Base-by-base conservation (phyloP, 2,329 filamentous ascomycete species). In the Pseudodiploospora longispora region DNA sequence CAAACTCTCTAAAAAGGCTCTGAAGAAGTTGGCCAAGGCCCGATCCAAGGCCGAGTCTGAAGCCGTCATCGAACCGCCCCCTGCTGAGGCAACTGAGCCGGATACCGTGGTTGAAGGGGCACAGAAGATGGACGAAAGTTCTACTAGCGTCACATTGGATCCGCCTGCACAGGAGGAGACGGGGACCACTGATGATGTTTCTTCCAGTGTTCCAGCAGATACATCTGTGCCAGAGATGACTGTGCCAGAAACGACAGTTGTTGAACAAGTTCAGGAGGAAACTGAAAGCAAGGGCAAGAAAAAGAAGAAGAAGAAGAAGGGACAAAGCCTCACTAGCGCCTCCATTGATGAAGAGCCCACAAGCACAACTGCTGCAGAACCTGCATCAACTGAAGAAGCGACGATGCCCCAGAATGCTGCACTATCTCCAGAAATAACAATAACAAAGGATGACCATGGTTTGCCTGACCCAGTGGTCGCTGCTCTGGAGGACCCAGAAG, bases 241-340 rank as follows among this genome's bases (percentile, higher is more conserved):
- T 35, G 38, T 29, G 19, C 7, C 38, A n/a, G 42, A 10, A 10
- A 19, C 19, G 19, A 19, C 19, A 19, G 19, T 19, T 19, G 19
- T 19, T 19, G 19, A 19, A 19, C n/a, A 40, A 36, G n/a, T 9
- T 10, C 12, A 29, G 19, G 19, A 34, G 7, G 31, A 31, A 27
- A 41, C 44, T 33, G 38, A 30, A 9, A 50, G 43, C 40, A 39
- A 48, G 30, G 44, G 39, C n/a, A 45, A 46, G 38, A 52, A 51
- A 37, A 47, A 40, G 34, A 52, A 55, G 46, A 51, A 55, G 42
- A 52, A 54, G 44, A 53, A 47, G 41, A 50, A 48, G 19, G 19
- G 19, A 19, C 19, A 19, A 19, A 19, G 19, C 19, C 19, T 19
- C 19, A 19, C 19, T 19, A 19, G 19, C 19, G 19, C 19, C 19